Base-by-base conservation (phyloP, 2,329 filamentous ascomycete species). In the Corynespora cassiicola region DNA sequence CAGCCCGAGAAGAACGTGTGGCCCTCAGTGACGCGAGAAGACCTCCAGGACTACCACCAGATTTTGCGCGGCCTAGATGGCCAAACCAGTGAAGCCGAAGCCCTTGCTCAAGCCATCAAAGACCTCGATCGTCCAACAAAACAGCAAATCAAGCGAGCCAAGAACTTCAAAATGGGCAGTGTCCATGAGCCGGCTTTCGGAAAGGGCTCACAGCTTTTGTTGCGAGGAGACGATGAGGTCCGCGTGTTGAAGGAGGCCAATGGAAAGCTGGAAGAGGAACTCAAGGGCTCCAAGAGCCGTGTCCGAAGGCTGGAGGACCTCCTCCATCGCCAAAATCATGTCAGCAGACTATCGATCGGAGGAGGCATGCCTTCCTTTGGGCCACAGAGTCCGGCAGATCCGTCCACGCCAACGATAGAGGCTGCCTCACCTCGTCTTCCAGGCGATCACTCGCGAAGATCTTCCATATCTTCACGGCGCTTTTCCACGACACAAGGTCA, bases 161-260 rank as follows among this genome's bases (percentile, higher is more conserved):
- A 92, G 65, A 90, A 90, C 5, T 97, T 99, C 75, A 96, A 96
- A 64, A 94, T 95, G 61, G 94, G 94, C 11, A 97, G 94, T 61
- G 81, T 97, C 23, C 90, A 96, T 57, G 94, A 97, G 63, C 86
- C 86, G n/a, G 83, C 82, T 3, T 79, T 96, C 45, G 90, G 90
- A n/a, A 84, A 87, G 58, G 95, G 88, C 50, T 92, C 90, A 1
- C 60, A 65, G 22, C 78, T 96, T 7, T 72, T 96, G 56, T 81
- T 95, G 10, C 84, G 89, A 24, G 90, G 89, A n/a, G 87, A 94
- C 46, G 90, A 95, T 56, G 91, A 96, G 47, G 75, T 91, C 46
- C 78, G 71, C 22, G 60, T 71, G 9, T 52, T 78, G 3, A 69
- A 69, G 32, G 75, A 76, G 39, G 68, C 65, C 14, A 76, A 76